Conservation (phyloP, 2,329 filamentous ascomycete genomes). For the Verticillium longisporum region DNA sequence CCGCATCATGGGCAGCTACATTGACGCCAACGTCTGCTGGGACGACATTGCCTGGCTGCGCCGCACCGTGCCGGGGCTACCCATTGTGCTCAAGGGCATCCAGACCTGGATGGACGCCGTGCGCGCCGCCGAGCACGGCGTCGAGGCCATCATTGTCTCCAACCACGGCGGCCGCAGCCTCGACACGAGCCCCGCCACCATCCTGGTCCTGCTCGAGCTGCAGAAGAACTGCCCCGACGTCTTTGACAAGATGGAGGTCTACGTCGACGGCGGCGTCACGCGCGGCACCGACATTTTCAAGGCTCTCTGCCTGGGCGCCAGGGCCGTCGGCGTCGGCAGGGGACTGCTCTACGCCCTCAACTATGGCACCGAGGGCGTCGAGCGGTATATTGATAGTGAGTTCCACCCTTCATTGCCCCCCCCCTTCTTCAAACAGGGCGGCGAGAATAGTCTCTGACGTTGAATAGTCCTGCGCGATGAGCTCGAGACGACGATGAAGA, state of each 20-base stretch:
- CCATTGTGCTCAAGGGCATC: slow-evolving; percentile 64
- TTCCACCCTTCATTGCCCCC: slow-evolving; percentile 7
- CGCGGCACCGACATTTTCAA: slow-evolving; percentile 63
- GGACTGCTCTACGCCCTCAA: slow-evolving; percentile 53
- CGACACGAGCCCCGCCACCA: slow-evolving; percentile 43
- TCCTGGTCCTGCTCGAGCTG: slow-evolving; percentile 56
- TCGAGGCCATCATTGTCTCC: slow-evolving; percentile 61
- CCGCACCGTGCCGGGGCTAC: slow-evolving; percentile 43
- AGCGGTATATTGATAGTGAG: slow-evolving; percentile 45
- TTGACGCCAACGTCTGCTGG: slow-evolving; percentile 53
- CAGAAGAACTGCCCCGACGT: slow-evolving; percentile 54
- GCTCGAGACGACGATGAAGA: slow-evolving; percentile 58
- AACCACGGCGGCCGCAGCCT: slow-evolving; percentile 62
- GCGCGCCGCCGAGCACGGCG: slow-evolving; percentile 50
- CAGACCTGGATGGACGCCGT: slow-evolving; percentile 59
- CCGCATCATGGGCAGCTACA: slow-evolving; percentile 47
- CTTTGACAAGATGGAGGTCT: slow-evolving; percentile 53
- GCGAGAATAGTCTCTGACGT: neutral
- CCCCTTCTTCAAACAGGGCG: slow-evolving; percentile 4
- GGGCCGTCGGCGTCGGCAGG: slow-evolving; percentile 55
- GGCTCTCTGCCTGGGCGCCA: slow-evolving; percentile 58
- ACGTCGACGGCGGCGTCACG: slow-evolving; percentile 58
- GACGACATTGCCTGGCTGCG: slow-evolving; percentile 60
- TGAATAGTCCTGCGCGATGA: slow-evolving; percentile 47
- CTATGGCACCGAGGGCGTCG: slow-evolving; percentile 53